Percentiles rank a stretch among this genome's conserved stretches.
Evolutionary conservation across 306 rosid species (phyloP).

Genomic region (Amphicarpaea edgeworthii): DNA sequence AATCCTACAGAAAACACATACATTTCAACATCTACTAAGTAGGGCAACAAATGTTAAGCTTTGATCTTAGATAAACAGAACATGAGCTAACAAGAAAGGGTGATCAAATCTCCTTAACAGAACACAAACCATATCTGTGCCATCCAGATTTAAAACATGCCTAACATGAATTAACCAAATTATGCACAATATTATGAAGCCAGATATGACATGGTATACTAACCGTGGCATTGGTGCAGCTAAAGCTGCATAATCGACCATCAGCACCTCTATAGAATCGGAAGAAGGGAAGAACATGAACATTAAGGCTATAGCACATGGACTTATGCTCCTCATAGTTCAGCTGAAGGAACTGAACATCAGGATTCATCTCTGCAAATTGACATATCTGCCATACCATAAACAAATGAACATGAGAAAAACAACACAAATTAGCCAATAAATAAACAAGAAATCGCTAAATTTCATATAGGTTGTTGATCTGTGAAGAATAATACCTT

Average conservation of each 20-base stretch:
- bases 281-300: slow-evolving; percentile 92
- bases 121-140: background rate
- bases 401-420: slow-evolving; percentile 36
- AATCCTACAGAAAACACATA: slow-evolving; percentile 11
- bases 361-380: slow-evolving; percentile 85
- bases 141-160: slow-evolving; percentile 14
- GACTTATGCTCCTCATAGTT: slow-evolving; percentile 87
- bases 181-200: background rate
- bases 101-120: background rate
- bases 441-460: background rate
- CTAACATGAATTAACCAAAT: slow-evolving; percentile 24
- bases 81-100: background rate
- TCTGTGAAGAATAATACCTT: slow-evolving; percentile 58
- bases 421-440: background rate
- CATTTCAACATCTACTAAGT: slow-evolving; percentile 19
- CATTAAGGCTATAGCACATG: slow-evolving; percentile 88
- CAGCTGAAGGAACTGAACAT: slow-evolving; percentile 79
- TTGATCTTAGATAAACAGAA: no score
- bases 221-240: slow-evolving; percentile 98
- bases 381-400: slow-evolving; percentile 72
- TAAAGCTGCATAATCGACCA: slow-evolving; percentile 89
- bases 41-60: slow-evolving; percentile 3
- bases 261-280: slow-evolving; percentile 91
- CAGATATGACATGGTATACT: slow-evolving; percentile 42
- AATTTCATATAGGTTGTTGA: background rate